Percentiles rank a stretch among this genome's conserved stretches.
phyloP scores from a whole-genome alignment of 2,329 filamentous ascomycete genomes.

The Aspergillus costaricaensis region DNA sequence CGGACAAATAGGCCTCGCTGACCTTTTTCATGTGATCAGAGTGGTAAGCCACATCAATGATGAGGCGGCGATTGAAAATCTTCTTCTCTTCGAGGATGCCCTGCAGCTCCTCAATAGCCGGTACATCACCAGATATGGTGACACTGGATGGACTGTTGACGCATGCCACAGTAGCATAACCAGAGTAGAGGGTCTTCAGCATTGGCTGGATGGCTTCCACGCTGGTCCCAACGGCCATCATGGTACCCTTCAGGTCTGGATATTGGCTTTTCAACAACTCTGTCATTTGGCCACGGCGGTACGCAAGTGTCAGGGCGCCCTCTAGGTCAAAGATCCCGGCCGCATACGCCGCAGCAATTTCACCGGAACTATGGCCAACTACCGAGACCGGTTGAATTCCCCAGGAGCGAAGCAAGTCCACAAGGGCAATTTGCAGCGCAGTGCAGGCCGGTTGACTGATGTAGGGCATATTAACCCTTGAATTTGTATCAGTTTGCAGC shows the following conservation, averaged over 20 bases:
- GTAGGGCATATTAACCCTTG: slow-evolving; percentile 27
- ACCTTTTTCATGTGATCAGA: neutral
- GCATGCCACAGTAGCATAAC: neutral
- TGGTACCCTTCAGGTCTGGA: neutral
- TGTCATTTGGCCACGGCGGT: neutral
- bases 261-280: neutral
- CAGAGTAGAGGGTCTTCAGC: neutral
- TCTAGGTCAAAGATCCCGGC: neutral
- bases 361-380: neutral
- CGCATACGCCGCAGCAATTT: slow-evolving; percentile 2
- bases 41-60: neutral
- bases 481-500: neutral
- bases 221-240: neutral
- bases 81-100: neutral
- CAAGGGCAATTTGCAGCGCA: neutral
- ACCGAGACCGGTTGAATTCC: slow-evolving; percentile 21
- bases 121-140: neutral
- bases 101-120: neutral
- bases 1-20: neutral
- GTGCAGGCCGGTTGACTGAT: slow-evolving; percentile 23
- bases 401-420: neutral
- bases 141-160: neutral
- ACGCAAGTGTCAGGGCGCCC: neutral
- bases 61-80: neutral
- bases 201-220: neutral